Evolutionary conservation across 2,329 filamentous ascomycete genomes (phyloP), one percentile per base, ranked within the genome.

Genomic region (Monascus ruber): DNA sequence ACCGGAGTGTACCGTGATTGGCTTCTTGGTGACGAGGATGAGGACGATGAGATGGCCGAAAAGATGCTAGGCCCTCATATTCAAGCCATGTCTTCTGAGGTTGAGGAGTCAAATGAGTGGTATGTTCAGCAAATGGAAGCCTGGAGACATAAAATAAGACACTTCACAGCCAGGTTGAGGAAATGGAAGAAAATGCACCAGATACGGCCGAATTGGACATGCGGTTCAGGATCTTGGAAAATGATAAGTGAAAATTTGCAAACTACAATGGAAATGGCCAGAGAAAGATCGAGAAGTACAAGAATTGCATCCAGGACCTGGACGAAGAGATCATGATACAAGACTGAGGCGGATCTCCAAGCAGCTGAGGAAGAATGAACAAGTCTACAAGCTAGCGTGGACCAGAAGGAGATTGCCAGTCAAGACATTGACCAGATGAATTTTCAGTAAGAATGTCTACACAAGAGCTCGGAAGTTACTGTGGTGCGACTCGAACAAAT

Each of bases 361-460:
- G 83, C 85, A 51, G 83, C 83, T 0, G 88, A 96, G 47, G 79
- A 83, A 10, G 91, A 98, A 60, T 79, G 86, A 44, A 69, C 77
- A 33, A 73, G 74, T 26, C 72, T 98, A 6, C 89, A 96, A 59
- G 79, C 82, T 42, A 80, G 83, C 26, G 87, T 98, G 26, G 91
- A 96, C 61, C 81, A 83, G 50, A 86, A 94, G 57, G 91, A 91
- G 2, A 88, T 98, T 59, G 93, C 87, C 54, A 93, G 95, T 65
- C 84, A 91, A 65, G 91, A 98, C 73, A 96, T 98, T 57, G 91
- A 98, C 72, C 86, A 89, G 62, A 95, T 98, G 89, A 94, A 87
- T 51, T 81, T 84, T 29, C 91, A 98, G 61, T 81, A 87, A 38
- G 91, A 98, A 55, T 80, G 91, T 35, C 74, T 98, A n/a, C 85